A percentile compares a stretch with the other conserved stretches of the same genome.
phyloP scores from a whole-genome alignment of 495 filamentous ascomycete species.

The Opeltia flavorubescens region DNA sequence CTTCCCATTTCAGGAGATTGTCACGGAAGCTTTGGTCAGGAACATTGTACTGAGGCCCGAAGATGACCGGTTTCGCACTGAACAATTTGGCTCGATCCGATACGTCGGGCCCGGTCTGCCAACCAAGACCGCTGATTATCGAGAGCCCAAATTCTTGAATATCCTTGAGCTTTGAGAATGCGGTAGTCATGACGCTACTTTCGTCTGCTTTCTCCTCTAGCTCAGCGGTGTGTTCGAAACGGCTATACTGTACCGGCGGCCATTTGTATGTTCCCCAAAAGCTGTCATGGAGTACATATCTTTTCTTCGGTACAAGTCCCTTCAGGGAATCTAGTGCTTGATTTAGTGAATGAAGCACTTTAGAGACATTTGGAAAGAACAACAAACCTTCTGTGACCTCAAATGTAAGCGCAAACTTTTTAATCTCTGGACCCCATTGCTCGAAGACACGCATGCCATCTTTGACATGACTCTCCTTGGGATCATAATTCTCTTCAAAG shows the following conservation, averaged over 20 bases:
- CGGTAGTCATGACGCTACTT: slow-evolving; percentile 30
- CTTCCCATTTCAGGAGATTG: slow-evolving; percentile 5
- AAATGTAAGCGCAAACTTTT: slow-evolving; percentile 38
- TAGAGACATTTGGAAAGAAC: too few relatives aligned
- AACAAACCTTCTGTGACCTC: slow-evolving; percentile 21
- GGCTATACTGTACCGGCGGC: slow-evolving; percentile 33
- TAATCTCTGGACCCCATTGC: slow-evolving; percentile 35
- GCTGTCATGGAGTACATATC: slow-evolving; percentile 23
- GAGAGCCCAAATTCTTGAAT: slow-evolving; percentile 38
- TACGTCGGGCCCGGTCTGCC: slow-evolving; percentile 31
- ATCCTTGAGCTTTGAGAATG: slow-evolving; percentile 26
- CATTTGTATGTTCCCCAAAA: slow-evolving; percentile 41
- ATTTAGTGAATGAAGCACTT: too few relatives aligned
- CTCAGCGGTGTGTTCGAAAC: slow-evolving; percentile 31
- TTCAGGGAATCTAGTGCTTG: too few relatives aligned
- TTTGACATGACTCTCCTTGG: slow-evolving; percentile 2
- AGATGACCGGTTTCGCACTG: slow-evolving; percentile 9
- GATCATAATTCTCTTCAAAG: slow-evolving; percentile 3
- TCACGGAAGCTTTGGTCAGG: background rate
- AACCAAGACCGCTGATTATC: slow-evolving; percentile 42
- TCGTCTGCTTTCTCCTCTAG: slow-evolving; percentile 40
- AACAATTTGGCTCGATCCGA: slow-evolving; percentile 16
- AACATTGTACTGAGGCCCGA: slow-evolving; percentile 5
- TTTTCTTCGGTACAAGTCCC: slow-evolving; percentile 24
- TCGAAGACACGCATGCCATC: slow-evolving; percentile 34